These are phyloP conservation scores for Breviolum minutum DNA, from an alignment of 73 alveolate genomes.

Conservation along the genomic window DNA sequence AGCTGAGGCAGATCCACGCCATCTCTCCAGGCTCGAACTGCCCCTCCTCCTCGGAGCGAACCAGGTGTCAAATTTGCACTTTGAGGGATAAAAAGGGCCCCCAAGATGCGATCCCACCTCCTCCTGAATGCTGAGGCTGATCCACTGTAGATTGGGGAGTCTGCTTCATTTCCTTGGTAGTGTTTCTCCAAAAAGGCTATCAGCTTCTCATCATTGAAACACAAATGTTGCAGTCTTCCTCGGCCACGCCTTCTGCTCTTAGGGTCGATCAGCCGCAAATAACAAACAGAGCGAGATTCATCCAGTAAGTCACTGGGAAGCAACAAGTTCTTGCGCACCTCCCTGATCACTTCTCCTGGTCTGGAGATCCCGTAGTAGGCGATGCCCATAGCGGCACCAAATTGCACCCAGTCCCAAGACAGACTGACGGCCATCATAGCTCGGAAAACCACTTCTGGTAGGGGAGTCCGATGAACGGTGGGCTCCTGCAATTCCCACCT, in stretches of 20 bases:
- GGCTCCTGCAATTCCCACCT: neutral
- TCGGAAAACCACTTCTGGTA: neutral
- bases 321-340: neutral
- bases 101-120: neutral
- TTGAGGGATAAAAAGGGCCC: neutral
- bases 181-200: neutral
- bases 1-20: neutral
- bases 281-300: neutral
- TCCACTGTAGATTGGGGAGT: neutral
- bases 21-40: neutral
- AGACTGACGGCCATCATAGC: neutral
- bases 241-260: neutral
- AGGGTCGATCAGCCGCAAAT: neutral
- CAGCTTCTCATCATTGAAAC: neutral
- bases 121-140: neutral
- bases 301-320: neutral
- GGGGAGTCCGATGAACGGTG: neutral
- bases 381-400: neutral
- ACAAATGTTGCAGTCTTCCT: neutral
- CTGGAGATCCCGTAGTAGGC: neutral
- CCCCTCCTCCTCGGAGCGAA: neutral
- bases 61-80: neutral
- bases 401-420: neutral
- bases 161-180: neutral
- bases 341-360: neutral